These are phyloP conservation scores for Rhododendron ferrugineum DNA, from an alignment of 148 eudicot genomes.

Conservation along the genomic window DNA sequence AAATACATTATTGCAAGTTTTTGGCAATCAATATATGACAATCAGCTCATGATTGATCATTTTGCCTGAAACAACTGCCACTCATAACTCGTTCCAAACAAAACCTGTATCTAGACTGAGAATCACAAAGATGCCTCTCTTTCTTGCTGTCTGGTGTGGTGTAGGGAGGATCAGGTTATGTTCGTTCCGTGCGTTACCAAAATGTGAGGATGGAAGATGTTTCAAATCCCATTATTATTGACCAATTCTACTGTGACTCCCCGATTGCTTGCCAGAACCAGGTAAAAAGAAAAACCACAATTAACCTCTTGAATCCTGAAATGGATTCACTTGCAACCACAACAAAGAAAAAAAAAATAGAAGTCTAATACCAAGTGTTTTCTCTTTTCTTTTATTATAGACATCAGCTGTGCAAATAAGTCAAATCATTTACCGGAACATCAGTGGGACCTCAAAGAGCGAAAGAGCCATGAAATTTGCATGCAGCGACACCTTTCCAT, in stretches of 20 bases:
- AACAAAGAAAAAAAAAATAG: neutral
- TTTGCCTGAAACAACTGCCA: neutral
- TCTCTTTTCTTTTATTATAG: constrained; percentile 23
- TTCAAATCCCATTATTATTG: constrained; percentile 83
- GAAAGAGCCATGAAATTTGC: constrained; percentile 78
- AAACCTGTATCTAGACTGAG: neutral
- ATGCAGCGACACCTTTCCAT: constrained; percentile 80
- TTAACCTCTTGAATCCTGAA: constrained; percentile 1
- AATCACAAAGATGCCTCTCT: neutral
- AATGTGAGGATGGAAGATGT: constrained; percentile 86
- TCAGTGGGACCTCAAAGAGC: constrained; percentile 75
- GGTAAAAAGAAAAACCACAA: constrained; percentile 29
- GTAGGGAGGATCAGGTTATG: constrained; percentile 95
- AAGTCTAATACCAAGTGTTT: neutral
- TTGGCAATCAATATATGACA: neutral
- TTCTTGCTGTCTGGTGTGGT: constrained; percentile 13
- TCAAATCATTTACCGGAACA: constrained; percentile 69
- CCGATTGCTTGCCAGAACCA: constrained; percentile 66
- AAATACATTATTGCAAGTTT: neutral
- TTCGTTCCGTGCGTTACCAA: constrained; percentile 59
- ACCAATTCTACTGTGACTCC: constrained; percentile 94
- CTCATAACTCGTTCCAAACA: neutral
- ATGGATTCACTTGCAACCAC: neutral
- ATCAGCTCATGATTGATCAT: neutral
- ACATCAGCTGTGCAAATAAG: constrained; percentile 79